A percentile compares a stretch with the other conserved stretches of the same genome.
These are phyloP conservation scores for Gossypium aridum DNA, from an alignment of 441 rosid species.

Conservation along the genomic window DNA sequence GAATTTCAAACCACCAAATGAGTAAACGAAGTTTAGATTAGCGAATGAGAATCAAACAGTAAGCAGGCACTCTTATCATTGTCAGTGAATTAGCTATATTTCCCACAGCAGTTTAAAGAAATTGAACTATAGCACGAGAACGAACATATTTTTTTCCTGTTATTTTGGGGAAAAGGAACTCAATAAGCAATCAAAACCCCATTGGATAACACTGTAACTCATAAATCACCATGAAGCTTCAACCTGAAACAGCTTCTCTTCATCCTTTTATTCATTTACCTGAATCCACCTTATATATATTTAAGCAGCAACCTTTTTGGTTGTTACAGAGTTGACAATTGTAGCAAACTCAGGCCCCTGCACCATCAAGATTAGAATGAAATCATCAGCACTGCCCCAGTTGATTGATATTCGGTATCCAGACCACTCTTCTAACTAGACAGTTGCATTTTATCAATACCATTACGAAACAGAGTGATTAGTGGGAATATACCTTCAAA, in stretches of 20 bases:
- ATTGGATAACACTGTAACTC: slow-evolving; percentile 17
- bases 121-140: slow-evolving; percentile 27
- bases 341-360: slow-evolving; percentile 97
- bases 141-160: slow-evolving; percentile 22
- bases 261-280: slow-evolving; percentile 22
- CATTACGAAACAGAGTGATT: neutral
- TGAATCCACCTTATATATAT: slow-evolving; percentile 4
- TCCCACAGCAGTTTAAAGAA: neutral
- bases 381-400: neutral
- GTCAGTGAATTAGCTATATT: neutral
- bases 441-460: neutral
- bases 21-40: neutral
- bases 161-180: slow-evolving; percentile 10
- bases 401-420: neutral
- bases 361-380: slow-evolving; percentile 12
- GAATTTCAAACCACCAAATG: neutral
- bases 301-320: slow-evolving; percentile 87
- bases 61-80: neutral
- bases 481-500: slow-evolving; percentile 53
- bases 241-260: slow-evolving; percentile 12
- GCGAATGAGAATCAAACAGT: neutral
- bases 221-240: slow-evolving; percentile 19
- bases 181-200: slow-evolving; percentile 22
- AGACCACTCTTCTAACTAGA: neutral
- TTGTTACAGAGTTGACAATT: slow-evolving; percentile 82